Base-by-base conservation (phyloP, 1,284 basidiomycete species). In the Leccinum pseudoinsigne region DNA sequence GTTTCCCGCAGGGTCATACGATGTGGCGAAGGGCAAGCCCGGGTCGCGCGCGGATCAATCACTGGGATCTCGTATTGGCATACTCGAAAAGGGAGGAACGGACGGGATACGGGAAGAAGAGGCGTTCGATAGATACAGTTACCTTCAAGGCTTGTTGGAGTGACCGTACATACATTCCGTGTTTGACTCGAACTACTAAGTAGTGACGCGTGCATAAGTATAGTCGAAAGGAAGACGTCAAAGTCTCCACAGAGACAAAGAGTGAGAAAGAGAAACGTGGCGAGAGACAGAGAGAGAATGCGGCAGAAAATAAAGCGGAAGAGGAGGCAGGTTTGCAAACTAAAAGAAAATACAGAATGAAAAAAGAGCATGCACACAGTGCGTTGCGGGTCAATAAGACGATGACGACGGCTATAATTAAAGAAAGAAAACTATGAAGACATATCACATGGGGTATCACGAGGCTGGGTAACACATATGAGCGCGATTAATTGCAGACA, bases 391-490 rank as follows among this genome's bases (percentile, higher is more conserved):
- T 68, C 62, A 59, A 55, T 57, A 51, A 42, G 53, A 45, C 23
- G 26, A 36, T 21, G 50, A 50, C 34, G 36, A 57, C 18, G 38
- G 31, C 40, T 56, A 61, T 64, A 53, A 62, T 60, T 62, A 66
- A 55, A 60, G 58, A 56, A 60, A 61, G 28, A 59, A 55, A 60
- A 60, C 60, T 59, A 69, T 64, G 63, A 57, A 58, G 26, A 62
- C 47, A 55, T 34, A 31, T 64, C 59, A 18, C 55, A 64, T 61
- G 60, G 70, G 70, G 70, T 71, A 71, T 71, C 70, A 58, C 66
- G 18, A 60, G 55, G 58, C 51, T 58, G 66, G 71, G 69, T 65
- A 73, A 73, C 50, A 18, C 57, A 64, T 4, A 62, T 68, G 62
- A 77, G 72, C 54, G 50, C 34, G 6, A 60, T 8, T 9, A 21